Evolutionary conservation across 805 yeast genomes (phyloP).

Genomic region (Grigorovia humatica): DNA sequence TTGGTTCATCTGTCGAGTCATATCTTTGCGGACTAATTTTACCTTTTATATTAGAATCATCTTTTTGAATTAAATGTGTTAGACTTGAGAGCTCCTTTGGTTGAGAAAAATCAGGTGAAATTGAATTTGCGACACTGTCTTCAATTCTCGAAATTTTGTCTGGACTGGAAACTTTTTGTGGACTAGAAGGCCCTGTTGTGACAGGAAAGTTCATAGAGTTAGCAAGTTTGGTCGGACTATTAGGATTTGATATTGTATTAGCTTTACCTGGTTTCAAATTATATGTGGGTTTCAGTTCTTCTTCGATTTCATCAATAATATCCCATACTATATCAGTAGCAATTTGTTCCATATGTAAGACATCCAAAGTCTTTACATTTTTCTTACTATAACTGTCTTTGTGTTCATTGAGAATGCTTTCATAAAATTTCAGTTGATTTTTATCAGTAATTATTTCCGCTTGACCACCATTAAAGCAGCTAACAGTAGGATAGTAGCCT

Average conservation of each 20-base stretch:
- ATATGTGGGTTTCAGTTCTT: constrained; percentile 17
- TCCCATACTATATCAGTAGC: constrained; percentile 81
- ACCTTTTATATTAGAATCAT: too few species aligned
- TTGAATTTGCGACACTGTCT: neutral
- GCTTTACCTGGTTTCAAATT: neutral
- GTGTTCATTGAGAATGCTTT: constrained; percentile 12
- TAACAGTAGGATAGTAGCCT: constrained; percentile 87
- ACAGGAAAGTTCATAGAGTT: neutral
- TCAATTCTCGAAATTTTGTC: neutral
- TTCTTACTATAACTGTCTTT: constrained; percentile 5
- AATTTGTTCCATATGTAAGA: constrained; percentile 55
- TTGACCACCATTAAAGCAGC: constrained; percentile 70
- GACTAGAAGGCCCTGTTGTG: neutral
- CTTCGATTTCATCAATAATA: constrained; percentile 73
- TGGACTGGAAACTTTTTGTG: neutral
- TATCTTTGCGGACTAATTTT: too few species aligned
- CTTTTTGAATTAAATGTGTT: too few species aligned
- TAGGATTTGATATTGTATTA: neutral
- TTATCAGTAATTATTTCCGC: constrained; percentile 61
- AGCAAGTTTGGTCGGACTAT: neutral
- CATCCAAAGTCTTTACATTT: constrained; percentile 41
- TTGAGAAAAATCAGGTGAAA: neutral
- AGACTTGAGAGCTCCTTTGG: neutral
- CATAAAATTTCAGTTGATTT: constrained; percentile 38
- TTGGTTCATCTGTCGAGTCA: too few species aligned